Conservation (phyloP, 176 grass and related monocot species). For the Rhynchospora breviuscula region DNA sequence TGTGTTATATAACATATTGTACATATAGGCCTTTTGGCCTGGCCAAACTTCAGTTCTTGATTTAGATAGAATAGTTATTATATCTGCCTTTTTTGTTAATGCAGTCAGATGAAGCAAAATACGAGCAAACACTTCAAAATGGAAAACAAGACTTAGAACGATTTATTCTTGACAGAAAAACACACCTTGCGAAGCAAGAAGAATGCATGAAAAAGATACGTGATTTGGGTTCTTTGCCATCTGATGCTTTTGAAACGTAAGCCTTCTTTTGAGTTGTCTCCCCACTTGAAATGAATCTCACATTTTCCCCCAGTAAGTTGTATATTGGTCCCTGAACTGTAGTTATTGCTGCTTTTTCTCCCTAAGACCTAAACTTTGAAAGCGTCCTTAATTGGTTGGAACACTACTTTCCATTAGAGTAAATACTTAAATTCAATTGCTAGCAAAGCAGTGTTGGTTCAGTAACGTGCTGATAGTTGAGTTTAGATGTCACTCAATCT, state of each 20-base stretch:
- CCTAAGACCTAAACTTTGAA: background rate
- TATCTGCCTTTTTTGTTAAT: slow-evolving; percentile 22
- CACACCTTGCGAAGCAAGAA: slow-evolving; percentile 78
- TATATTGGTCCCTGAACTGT: background rate
- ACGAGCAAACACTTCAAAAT: slow-evolving; percentile 76
- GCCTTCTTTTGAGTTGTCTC: slow-evolving; percentile 11
- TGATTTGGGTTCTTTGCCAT: slow-evolving; percentile 88
- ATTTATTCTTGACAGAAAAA: slow-evolving; percentile 68
- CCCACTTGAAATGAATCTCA: background rate
- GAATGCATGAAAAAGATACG: slow-evolving; percentile 96
- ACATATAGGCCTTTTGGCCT: background rate
- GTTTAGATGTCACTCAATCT: background rate
- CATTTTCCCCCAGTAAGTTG: background rate
- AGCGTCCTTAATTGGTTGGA: background rate
- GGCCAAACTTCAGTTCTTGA: background rate
- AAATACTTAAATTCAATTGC: background rate
- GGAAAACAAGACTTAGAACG: slow-evolving; percentile 81
- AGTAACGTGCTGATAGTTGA: background rate
- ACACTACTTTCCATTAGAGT: background rate
- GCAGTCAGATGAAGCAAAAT: slow-evolving; percentile 59
- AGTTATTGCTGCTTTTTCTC: background rate
- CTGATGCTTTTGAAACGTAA: slow-evolving; percentile 94
- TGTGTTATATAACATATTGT: background rate
- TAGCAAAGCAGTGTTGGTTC: background rate
- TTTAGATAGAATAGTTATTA: slow-evolving; percentile 19